A percentile compares a stretch with the other conserved stretches of the same genome.
Evolutionary conservation across 495 filamentous ascomycete species (phyloP).

Genomic region (Podospora pseudocomata): DNA sequence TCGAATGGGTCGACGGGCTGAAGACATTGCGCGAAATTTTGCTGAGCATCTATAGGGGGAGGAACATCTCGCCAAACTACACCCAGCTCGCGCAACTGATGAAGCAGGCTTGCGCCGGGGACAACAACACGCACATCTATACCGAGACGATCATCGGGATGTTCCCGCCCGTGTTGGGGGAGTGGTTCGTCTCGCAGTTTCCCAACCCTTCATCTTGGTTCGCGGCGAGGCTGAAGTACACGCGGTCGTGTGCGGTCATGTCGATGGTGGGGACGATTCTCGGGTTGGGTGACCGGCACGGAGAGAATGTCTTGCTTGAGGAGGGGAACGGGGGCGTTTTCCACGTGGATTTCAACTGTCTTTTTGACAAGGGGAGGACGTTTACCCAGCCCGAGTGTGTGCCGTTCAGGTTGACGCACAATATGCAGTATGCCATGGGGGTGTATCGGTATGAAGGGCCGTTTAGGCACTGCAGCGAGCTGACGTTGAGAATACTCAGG

Average conservation of each 20-base stretch:
- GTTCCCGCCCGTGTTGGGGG: slow-evolving; percentile 78
- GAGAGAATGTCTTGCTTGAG: slow-evolving; percentile 94
- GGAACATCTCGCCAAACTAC: slow-evolving; percentile 56
- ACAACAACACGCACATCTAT: slow-evolving; percentile 60
- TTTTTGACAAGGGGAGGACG: slow-evolving; percentile 97
- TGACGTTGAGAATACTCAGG: slow-evolving; percentile 76
- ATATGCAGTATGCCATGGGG: slow-evolving; percentile 96
- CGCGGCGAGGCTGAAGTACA: slow-evolving; percentile 81
- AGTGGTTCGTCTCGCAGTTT: slow-evolving; percentile 95
- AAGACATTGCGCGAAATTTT: slow-evolving; percentile 92
- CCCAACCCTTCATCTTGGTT: slow-evolving; percentile 92
- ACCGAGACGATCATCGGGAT: slow-evolving; percentile 59
- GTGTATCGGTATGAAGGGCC: slow-evolving; percentile 89
- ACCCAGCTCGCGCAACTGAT: slow-evolving; percentile 42
- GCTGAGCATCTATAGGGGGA: slow-evolving; percentile 68
- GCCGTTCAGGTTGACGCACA: slow-evolving; percentile 96
- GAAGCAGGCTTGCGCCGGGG: slow-evolving; percentile 41
- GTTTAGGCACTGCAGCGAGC: slow-evolving; percentile 85
- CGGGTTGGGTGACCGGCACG: slow-evolving; percentile 94
- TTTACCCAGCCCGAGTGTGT: slow-evolving; percentile 94
- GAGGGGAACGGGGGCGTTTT: slow-evolving; percentile 90
- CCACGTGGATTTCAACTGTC: slow-evolving; percentile 99
- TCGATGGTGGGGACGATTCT: slow-evolving; percentile 95
- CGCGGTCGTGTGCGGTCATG: slow-evolving; percentile 93
- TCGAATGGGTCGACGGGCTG: slow-evolving; percentile 98